Evolutionary conservation across 108 stramenopile species (phyloP).

Genomic region (Skeletonema grethae): DNA sequence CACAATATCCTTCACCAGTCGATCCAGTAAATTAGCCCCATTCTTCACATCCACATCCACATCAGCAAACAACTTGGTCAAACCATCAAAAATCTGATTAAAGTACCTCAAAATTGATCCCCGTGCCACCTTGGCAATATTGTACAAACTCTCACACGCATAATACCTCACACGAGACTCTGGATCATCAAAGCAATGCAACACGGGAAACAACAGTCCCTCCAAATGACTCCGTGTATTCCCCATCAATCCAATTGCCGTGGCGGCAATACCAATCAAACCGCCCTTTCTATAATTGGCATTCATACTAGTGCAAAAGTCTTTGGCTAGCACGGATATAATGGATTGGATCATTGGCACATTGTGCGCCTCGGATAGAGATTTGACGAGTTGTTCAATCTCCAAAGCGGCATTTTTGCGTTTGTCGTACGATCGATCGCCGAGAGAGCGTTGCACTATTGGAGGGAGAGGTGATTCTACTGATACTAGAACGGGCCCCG

Average conservation of each 20-base stretch:
- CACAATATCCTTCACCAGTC: conserved; percentile 95
- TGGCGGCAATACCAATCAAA: conserved; percentile 95
- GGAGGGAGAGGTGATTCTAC: conserved; percentile 85
- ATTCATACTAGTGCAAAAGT: conserved; percentile 97
- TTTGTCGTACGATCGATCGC: conserved; percentile 99
- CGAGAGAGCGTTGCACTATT: conserved; percentile 83
- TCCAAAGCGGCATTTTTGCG: conserved; percentile 98
- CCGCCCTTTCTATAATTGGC: conserved; percentile 98
- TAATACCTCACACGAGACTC: conserved; percentile 97
- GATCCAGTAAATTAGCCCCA: conserved; percentile 95
- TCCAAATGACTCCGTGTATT: conserved; percentile 73
- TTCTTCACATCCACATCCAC: conserved; percentile 99
- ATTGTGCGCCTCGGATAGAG: conserved; percentile 81
- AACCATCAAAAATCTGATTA: conserved; percentile 95
- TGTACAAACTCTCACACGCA: conserved; percentile 97
- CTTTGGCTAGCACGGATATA: conserved; percentile 88
- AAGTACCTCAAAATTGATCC: conserved; percentile 86
- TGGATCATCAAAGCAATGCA: conserved; percentile 98
- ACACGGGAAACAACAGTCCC: conserved; percentile 90
- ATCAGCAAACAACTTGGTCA: conserved; percentile 95
- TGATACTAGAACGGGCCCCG: conserved; percentile 45
- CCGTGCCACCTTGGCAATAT: conserved; percentile 97
- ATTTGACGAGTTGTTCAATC: conserved; percentile 93
- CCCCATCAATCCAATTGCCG: conserved; percentile 93
- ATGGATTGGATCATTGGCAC: conserved; percentile 83